These are phyloP conservation scores for Cryptomeria japonica DNA, from an alignment of 75 land plant species.

Conservation along the genomic window DNA sequence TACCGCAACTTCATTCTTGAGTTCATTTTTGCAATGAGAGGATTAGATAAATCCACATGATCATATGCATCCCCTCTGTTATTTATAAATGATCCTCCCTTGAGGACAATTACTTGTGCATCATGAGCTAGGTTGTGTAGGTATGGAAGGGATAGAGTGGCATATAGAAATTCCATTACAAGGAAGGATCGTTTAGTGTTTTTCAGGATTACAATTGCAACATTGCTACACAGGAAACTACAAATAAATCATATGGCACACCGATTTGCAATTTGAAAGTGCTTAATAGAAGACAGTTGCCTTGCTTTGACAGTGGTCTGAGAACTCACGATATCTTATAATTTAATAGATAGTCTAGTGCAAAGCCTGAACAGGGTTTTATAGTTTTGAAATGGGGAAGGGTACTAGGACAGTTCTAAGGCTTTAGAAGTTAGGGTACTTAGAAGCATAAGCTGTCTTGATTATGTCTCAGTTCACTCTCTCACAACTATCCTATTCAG, in stretches of 20 bases:
- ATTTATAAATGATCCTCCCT: constrained; percentile 67
- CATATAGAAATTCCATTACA: constrained; percentile 63
- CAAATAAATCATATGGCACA: constrained; percentile 75
- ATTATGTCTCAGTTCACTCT: constrained; percentile 42
- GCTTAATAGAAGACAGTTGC: constrained; percentile 78
- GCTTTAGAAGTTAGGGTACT: constrained; percentile 99
- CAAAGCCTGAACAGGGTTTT: constrained; percentile 55
- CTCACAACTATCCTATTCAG: background rate
- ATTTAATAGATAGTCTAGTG: constrained; percentile 57
- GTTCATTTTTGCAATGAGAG: background rate
- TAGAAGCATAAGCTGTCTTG: constrained; percentile 64
- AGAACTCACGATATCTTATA: constrained; percentile 42
- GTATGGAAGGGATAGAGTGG: constrained; percentile 59
- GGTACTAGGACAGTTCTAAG: constrained; percentile 75
- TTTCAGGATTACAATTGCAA: constrained; percentile 99
- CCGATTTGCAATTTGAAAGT: constrained; percentile 76
- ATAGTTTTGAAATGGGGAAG: constrained; percentile 29
- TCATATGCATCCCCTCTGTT: background rate
- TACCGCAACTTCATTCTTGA: background rate
- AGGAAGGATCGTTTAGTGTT: constrained; percentile 67
- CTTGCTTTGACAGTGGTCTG: constrained; percentile 64
- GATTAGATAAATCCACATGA: background rate
- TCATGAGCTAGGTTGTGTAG: constrained; percentile 99
- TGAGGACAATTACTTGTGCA: constrained; percentile 99
- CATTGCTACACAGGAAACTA: constrained; percentile 90